Conservation (phyloP, 2,329 filamentous ascomycete species). For the Pestalotiopsis sp. region DNA sequence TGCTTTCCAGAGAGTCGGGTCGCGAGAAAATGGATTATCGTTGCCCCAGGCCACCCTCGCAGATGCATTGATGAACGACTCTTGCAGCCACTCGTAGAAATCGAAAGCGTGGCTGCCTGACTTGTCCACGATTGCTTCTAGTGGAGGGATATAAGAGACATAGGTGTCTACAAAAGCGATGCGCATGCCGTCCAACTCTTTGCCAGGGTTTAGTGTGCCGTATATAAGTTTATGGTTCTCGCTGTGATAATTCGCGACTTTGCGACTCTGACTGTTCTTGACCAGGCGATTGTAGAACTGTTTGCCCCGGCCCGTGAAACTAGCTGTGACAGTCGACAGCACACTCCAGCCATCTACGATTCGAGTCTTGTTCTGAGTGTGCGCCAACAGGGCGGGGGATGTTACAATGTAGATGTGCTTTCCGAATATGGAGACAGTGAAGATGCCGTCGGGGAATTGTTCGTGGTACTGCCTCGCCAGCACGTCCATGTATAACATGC, state of each 20-base stretch:
- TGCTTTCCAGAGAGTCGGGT: not conserved
- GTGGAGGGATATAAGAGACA: not conserved
- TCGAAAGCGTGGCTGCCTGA: not conserved
- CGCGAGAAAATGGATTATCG: not conserved
- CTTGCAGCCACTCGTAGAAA: not conserved
- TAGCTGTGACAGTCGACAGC: not conserved
- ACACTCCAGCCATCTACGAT: too few relatives aligned
- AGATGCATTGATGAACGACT: not conserved
- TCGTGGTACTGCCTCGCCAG: not conserved
- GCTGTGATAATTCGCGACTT: not conserved
- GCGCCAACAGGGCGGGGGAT: not conserved
- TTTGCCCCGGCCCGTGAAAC: not conserved
- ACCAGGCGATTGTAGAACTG: not conserved
- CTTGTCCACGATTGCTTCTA: not conserved
- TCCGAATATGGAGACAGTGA: not conserved
- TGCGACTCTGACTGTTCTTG: not conserved
- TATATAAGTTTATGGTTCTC: not conserved
- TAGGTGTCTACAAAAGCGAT: not conserved
- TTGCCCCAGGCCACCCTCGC: not conserved
- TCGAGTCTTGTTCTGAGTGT: not conserved
- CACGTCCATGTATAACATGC: not conserved
- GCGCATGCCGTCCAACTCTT: not conserved
- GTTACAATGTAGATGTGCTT: not conserved
- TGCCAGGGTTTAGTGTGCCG: not conserved
- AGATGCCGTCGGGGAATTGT: not conserved